Conservation (phyloP, 305 asterid species). For the Fraxinus nigra region DNA sequence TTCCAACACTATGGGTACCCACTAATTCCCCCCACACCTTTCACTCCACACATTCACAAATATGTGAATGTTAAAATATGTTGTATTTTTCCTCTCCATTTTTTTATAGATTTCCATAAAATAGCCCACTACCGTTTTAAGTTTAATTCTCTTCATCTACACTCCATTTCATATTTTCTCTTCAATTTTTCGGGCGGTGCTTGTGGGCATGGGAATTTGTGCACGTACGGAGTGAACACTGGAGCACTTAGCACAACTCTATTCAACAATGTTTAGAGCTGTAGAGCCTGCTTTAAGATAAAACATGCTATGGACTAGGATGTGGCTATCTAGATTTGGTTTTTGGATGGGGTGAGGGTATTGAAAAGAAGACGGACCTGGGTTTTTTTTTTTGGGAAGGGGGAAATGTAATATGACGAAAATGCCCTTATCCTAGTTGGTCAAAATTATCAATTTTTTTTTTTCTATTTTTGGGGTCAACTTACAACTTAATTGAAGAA, state of each 20-base stretch:
- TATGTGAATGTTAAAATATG: background rate
- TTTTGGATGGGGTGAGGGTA: no score
- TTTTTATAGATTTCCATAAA: no score
- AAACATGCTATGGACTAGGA: slow-evolving; percentile 41
- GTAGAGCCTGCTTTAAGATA: slow-evolving; percentile 73
- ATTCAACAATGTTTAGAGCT: slow-evolving; percentile 61
- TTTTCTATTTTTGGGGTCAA: background rate
- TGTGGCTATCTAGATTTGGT: no score
- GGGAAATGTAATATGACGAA: background rate
- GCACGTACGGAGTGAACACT: slow-evolving; percentile 72
- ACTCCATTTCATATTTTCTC: background rate
- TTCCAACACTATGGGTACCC: slow-evolving; percentile 82
- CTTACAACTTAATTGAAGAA: background rate
- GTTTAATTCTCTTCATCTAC: background rate
- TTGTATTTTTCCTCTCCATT: background rate
- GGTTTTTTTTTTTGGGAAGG: background rate
- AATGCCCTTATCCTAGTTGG: background rate
- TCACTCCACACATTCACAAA: background rate
- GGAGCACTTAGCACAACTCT: slow-evolving; percentile 77
- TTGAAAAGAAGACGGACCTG: no score
- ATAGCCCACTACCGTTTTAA: background rate
- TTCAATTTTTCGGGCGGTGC: slow-evolving; percentile 50
- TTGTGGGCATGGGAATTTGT: slow-evolving; percentile 69
- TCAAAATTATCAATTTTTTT: background rate
- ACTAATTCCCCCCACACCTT: background rate